Evolutionary conservation across 2,329 filamentous ascomycete genomes (phyloP).

Genomic region (Fusarium hainanense): DNA sequence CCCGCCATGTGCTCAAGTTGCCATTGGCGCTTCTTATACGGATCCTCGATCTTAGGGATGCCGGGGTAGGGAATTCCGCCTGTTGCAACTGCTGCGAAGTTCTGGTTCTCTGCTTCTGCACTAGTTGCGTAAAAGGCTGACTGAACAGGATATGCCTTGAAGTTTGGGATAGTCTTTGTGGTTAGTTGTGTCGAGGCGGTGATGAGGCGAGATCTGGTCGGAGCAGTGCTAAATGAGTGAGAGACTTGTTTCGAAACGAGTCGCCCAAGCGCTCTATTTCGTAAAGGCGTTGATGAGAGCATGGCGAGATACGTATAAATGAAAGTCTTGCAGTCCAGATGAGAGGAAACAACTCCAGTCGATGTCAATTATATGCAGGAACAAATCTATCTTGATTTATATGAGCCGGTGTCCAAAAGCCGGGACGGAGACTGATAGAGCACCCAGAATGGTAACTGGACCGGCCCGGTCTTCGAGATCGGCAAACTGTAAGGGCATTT

Average conservation of each 20-base stretch:
- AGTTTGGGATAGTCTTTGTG: constrained; percentile 1
- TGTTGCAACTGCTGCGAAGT: constrained; percentile 45
- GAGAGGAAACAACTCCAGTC: neutral
- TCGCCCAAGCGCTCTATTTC: constrained; percentile 16
- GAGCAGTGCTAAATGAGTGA: constrained; percentile 29
- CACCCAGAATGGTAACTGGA: neutral
- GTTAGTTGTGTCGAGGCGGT: constrained; percentile 6
- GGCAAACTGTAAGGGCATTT: neutral
- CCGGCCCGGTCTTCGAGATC: constrained; percentile 2
- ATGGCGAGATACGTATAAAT: constrained; percentile 1
- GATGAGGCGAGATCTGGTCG: neutral
- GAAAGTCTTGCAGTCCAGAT: no score
- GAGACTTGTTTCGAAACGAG: constrained; percentile 16
- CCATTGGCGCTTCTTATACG: constrained; percentile 54
- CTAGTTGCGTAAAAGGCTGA: constrained; percentile 38
- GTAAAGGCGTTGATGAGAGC: constrained; percentile 21
- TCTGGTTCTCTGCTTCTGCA: constrained; percentile 37
- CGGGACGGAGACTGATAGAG: neutral
- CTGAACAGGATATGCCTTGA: neutral
- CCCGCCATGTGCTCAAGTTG: constrained; percentile 57
- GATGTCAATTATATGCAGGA: neutral
- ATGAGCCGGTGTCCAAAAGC: neutral
- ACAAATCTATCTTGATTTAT: constrained; percentile 6
- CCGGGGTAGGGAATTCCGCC: constrained; percentile 55
- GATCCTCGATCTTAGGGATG: constrained; percentile 66